Evolutionary conservation across 305 asterid species (phyloP).

Genomic region (Solanum hybrid): DNA sequence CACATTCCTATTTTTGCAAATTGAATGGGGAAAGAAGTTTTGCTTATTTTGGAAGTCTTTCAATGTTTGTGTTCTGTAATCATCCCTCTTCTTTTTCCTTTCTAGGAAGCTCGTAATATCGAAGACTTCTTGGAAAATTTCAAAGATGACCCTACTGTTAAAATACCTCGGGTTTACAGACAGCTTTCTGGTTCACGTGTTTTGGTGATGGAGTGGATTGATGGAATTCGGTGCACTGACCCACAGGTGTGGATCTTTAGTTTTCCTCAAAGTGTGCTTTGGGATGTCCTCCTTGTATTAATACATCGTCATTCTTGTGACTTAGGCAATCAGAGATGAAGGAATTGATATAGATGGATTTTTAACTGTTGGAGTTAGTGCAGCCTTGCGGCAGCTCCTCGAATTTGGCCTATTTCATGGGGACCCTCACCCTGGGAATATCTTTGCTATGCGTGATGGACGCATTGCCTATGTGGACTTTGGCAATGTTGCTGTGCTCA

Average conservation of each 20-base stretch:
- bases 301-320: conserved; percentile 16
- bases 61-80: background rate
- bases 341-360: conserved; percentile 83
- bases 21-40: background rate
- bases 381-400: conserved; percentile 90
- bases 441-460: conserved; percentile 98
- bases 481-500: conserved; percentile 96
- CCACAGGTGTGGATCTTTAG: conserved; percentile 58
- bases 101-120: conserved; percentile 91
- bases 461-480: conserved; percentile 98
- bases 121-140: conserved; percentile 95
- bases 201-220: conserved; percentile 99
- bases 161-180: conserved; percentile 81
- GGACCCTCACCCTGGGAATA: conserved; percentile 99
- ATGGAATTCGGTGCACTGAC: conserved; percentile 95
- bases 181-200: conserved; percentile 86
- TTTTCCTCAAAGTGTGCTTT: conserved; percentile 4
- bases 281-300: conserved; percentile 7
- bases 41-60: background rate
- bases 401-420: conserved; percentile 98
- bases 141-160: conserved; percentile 88
- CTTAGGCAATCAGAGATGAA: conserved; percentile 80
- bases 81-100: background rate
- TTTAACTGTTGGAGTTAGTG: conserved; percentile 96
- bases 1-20: conserved; percentile 15